Conservation (phyloP, 2,329 filamentous ascomycete species). For the Alternaria viburni region DNA sequence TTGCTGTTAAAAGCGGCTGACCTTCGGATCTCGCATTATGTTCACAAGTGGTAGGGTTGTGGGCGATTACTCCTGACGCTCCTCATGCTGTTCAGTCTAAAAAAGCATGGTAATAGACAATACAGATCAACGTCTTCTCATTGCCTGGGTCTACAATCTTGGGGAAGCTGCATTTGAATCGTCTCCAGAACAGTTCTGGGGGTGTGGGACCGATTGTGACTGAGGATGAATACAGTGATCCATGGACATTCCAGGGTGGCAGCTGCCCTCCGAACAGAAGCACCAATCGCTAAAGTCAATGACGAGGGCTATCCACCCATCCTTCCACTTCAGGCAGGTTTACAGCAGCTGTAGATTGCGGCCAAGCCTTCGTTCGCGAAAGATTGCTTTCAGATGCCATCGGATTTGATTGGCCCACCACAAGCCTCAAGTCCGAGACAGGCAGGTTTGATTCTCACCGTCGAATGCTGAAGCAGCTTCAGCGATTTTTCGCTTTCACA, state of each 20-base stretch:
- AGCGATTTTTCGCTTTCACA: neutral
- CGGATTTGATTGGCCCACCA: neutral
- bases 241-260: neutral
- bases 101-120: neutral
- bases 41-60: neutral
- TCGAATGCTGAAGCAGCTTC: neutral
- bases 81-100: neutral
- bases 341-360: neutral
- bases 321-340: neutral
- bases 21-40: rapidly evolving
- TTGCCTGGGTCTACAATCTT: neutral
- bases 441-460: neutral
- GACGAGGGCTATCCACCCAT: neutral
- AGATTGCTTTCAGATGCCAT: neutral
- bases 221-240: neutral
- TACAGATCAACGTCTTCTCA: neutral
- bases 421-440: neutral
- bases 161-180: neutral
- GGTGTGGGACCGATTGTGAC: neutral
- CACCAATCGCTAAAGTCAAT: neutral
- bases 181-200: neutral
- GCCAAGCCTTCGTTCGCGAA: neutral
- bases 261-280: no score
- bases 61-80: neutral
- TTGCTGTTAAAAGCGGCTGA: neutral